Conservation (phyloP, 306 rosid genomes). For the Begonia loranthoides region DNA sequence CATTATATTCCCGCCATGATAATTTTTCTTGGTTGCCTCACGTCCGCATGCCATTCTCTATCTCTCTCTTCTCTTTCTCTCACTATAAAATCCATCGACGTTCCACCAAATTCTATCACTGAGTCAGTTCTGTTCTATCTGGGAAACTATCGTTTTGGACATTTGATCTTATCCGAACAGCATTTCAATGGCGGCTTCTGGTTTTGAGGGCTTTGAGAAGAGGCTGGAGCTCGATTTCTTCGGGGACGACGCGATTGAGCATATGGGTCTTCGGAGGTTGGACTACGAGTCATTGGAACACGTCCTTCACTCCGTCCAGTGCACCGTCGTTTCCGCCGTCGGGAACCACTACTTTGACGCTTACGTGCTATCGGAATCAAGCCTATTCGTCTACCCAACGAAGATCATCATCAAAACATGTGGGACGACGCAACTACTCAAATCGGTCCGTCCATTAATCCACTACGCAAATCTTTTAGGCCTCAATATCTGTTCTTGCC, state of each 20-base stretch:
- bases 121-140: neutral
- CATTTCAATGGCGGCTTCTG: constrained; percentile 8
- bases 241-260: constrained; percentile 7
- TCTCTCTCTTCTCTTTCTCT: constrained; percentile 14
- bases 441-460: constrained; percentile 63
- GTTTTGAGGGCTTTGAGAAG: constrained; percentile 15
- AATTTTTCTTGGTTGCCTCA: constrained; percentile 88
- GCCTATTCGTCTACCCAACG: constrained; percentile 90
- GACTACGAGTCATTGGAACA: constrained; percentile 46
- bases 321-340: constrained; percentile 91
- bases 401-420: constrained; percentile 93
- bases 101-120: too few relatives aligned
- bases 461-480: constrained; percentile 35
- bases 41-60: constrained; percentile 51
- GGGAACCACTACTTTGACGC: constrained; percentile 77
- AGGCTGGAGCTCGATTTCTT: constrained; percentile 11
- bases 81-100: constrained; percentile 44
- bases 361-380: constrained; percentile 82
- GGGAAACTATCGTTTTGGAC: neutral
- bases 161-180: neutral
- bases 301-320: constrained; percentile 61
- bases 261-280: constrained; percentile 50
- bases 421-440: constrained; percentile 97
- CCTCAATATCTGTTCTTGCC: constrained; percentile 39
- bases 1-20: constrained; percentile 64